phyloP scores from a whole-genome alignment of 139 green algal species.

The Ettlia oleoabundans region DNA sequence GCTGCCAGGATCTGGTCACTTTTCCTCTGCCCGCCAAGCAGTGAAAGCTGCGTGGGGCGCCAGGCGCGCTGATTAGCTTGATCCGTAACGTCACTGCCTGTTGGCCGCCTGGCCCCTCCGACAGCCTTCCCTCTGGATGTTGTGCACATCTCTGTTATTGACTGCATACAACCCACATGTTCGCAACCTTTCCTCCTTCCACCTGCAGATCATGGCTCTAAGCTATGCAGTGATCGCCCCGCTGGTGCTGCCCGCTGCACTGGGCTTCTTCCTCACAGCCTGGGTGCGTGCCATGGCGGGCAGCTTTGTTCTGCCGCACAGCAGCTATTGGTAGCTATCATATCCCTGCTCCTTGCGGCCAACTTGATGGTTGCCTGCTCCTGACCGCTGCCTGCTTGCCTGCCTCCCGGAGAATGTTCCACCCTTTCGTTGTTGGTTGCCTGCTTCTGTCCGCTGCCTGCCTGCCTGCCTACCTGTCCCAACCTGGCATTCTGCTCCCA shows the following conservation, averaged over 20 bases:
- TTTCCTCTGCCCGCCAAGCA: neutral
- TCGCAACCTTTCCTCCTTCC: neutral
- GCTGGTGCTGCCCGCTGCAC: slow-evolving; percentile 17
- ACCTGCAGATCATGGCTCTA: slow-evolving; percentile 9
- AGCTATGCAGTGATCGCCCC: slow-evolving; percentile 9
- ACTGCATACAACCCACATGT: neutral
- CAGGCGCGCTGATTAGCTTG: too few relatives aligned
- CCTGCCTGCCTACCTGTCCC: neutral
- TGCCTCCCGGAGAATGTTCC: too few relatives aligned
- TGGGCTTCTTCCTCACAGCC: slow-evolving; percentile 16
- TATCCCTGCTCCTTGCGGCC: neutral
- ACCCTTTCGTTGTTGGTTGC: too few relatives aligned
- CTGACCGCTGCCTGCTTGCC: too few relatives aligned
- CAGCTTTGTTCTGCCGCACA: neutral
- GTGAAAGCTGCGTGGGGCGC: too few relatives aligned
- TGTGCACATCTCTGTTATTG: neutral
- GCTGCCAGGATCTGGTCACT: neutral
- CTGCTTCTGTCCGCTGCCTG: neutral
- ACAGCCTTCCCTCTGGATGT: neutral
- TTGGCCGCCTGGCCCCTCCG: neutral
- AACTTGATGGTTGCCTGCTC: neutral
- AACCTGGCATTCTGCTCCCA: too few relatives aligned
- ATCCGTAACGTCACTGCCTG: neutral
- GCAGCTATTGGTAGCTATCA: too few relatives aligned
- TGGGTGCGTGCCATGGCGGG: neutral